phyloP scores from a whole-genome alignment of 352 stramenopile species.

The Phytophthora sp. region DNA sequence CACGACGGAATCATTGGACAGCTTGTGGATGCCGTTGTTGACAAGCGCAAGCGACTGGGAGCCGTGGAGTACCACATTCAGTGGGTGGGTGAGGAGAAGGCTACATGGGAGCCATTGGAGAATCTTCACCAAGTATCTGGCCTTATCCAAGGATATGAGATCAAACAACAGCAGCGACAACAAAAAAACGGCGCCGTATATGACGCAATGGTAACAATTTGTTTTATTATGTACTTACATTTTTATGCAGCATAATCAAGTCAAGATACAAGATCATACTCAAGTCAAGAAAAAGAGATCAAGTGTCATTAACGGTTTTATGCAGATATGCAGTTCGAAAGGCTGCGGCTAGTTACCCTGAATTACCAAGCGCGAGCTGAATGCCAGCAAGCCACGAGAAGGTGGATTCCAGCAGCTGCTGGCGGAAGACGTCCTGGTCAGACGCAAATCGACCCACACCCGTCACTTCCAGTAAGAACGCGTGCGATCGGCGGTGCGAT shows the following conservation, averaged over 20 bases:
- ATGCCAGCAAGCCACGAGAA: background rate
- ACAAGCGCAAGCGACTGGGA: background rate
- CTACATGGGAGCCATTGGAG: background rate
- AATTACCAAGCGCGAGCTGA: background rate
- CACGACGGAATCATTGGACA: background rate
- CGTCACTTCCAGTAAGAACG: slow-evolving; percentile 11
- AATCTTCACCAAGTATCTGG: slow-evolving; percentile 9
- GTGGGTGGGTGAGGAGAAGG: slow-evolving; percentile 11
- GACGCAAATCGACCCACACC: background rate
- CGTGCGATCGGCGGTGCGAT: slow-evolving; percentile 3
- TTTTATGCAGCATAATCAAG: too few species aligned
- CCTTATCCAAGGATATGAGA: background rate
- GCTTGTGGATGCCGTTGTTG: background rate
- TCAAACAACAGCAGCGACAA: background rate
- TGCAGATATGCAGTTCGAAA: slow-evolving; percentile 4
- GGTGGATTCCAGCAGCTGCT: background rate
- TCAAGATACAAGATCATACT: background rate
- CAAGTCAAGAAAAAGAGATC: slow-evolving; percentile 5
- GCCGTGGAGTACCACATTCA: background rate
- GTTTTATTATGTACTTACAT: too few species aligned
- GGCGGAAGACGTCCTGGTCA: background rate
- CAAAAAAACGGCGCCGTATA: background rate
- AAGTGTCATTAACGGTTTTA: too few species aligned
- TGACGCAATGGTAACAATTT: background rate
- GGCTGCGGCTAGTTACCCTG: slow-evolving; percentile 4